phyloP scores from a whole-genome alignment of 2,329 filamentous ascomycete genomes.

The Trichoderma lentiforme region DNA sequence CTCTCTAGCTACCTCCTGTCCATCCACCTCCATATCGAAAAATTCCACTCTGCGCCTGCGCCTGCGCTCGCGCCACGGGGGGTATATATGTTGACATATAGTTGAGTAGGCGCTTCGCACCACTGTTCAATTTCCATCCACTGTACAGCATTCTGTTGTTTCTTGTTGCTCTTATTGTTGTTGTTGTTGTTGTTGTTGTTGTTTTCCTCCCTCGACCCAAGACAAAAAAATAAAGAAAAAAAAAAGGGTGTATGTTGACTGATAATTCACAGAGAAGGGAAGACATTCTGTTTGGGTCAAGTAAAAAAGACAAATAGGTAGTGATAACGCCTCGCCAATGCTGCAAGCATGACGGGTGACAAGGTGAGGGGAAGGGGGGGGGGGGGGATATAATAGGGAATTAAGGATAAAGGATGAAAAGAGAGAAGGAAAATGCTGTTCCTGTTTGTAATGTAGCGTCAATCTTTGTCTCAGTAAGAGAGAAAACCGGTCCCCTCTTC shows the following conservation, averaged over 20 bases:
- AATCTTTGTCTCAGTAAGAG: constrained; percentile 13
- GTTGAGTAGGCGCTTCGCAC: constrained; percentile 25
- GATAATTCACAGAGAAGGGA: not conserved
- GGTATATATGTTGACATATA: constrained; percentile 35
- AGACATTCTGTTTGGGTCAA: not conserved
- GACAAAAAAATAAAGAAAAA: not conserved
- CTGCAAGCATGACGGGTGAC: constrained; percentile 6
- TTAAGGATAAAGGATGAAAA: not conserved
- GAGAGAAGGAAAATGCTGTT: not conserved
- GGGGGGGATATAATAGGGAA: not conserved
- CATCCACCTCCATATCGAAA: constrained; percentile 18
- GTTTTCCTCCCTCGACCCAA: not conserved
- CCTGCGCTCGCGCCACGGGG: constrained; percentile 33
- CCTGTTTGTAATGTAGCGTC: constrained; percentile 8
- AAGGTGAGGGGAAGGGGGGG: not conserved
- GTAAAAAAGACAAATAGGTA: constrained; percentile 2
- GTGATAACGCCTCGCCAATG: not conserved
- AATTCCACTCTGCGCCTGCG: constrained; percentile 24
- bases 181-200: not conserved
- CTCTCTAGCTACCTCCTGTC: not conserved
- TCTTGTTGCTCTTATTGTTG: not conserved
- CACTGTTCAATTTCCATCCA: constrained; percentile 1
- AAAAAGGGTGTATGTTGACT: constrained; percentile 6
- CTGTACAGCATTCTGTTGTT: constrained; percentile 11
- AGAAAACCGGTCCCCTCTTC: not conserved